Conservation (phyloP, 2,329 filamentous ascomycete genomes). For the Aquanectria penicillioides region DNA sequence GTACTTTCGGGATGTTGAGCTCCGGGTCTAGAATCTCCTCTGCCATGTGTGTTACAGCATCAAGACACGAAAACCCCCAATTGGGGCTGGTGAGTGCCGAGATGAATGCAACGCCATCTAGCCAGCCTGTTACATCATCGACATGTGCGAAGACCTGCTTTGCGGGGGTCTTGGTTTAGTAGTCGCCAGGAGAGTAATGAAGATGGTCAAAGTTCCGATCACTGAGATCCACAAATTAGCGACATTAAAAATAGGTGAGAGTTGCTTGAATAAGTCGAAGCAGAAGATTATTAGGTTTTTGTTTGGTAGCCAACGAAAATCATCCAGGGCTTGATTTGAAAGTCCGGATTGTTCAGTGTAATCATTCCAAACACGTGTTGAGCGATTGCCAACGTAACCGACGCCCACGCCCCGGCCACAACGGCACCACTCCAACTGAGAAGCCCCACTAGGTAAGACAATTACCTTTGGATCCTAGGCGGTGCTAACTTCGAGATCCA, state of each 20-base stretch:
- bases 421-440: background rate
- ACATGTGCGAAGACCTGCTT: background rate
- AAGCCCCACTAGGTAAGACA: constrained; percentile 1
- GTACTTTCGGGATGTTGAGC: background rate
- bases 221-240: background rate
- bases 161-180: background rate
- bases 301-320: constrained; percentile 6
- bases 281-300: background rate
- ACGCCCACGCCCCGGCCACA: background rate
- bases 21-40: constrained; percentile 15
- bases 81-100: constrained; percentile 8
- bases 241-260: background rate
- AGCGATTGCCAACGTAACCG: background rate
- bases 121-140: constrained; percentile 12
- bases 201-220: background rate
- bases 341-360: background rate
- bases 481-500: background rate
- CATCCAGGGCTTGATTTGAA: constrained; percentile 5
- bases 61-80: constrained; percentile 23
- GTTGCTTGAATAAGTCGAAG: background rate
- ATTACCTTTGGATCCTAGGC: background rate
- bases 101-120: constrained; percentile 9
- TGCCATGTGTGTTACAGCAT: constrained; percentile 12
- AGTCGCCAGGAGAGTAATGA: background rate
- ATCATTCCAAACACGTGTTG: constrained; percentile 1